A percentile compares a stretch with the other conserved stretches of the same genome.
phyloP scores from a whole-genome alignment of 2,329 filamentous ascomycete genomes.

The Orbilia ellipsospora region DNA sequence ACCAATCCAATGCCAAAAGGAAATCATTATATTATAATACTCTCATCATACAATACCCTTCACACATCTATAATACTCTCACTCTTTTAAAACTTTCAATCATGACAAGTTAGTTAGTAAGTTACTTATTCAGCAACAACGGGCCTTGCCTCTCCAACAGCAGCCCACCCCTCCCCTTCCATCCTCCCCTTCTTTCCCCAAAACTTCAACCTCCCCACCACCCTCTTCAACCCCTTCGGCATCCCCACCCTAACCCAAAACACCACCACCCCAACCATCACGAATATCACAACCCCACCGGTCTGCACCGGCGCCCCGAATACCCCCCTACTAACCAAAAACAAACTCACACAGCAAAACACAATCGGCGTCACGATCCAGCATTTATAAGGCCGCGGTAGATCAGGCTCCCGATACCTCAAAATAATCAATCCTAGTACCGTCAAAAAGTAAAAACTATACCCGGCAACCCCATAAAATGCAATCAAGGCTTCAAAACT shows the following conservation, averaged over 20 bases:
- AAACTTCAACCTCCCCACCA: conserved; percentile 64
- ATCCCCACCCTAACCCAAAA: conserved; percentile 84
- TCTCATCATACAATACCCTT: no score
- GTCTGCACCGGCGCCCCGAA: conserved; percentile 94
- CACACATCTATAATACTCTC: no score
- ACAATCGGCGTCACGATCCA: conserved; percentile 98
- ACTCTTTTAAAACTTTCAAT: no score
- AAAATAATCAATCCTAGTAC: conserved; percentile 93
- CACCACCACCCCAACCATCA: conserved; percentile 82
- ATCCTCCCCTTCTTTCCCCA: conserved; percentile 66
- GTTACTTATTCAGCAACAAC: conserved; percentile 43
- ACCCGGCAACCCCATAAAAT: conserved; percentile 96
- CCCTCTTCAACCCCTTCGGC: conserved; percentile 65
- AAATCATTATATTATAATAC: no score
- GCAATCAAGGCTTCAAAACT: conserved; percentile 90
- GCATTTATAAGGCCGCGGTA: conserved; percentile 91
- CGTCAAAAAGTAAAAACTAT: conserved; percentile 96
- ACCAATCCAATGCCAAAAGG: no score
- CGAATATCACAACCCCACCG: conserved; percentile 84
- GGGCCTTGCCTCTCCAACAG: conserved; percentile 72
- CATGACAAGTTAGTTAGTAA: no score
- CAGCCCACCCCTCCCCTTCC: conserved; percentile 68
- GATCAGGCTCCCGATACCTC: conserved; percentile 82
- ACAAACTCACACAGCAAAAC: conserved; percentile 97
- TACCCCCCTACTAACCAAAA: conserved; percentile 85